Evolutionary conservation across 2,329 filamentous ascomycete genomes (phyloP), one percentile per base, ranked within the genome.

Genomic region (Claviceps pusilla): DNA sequence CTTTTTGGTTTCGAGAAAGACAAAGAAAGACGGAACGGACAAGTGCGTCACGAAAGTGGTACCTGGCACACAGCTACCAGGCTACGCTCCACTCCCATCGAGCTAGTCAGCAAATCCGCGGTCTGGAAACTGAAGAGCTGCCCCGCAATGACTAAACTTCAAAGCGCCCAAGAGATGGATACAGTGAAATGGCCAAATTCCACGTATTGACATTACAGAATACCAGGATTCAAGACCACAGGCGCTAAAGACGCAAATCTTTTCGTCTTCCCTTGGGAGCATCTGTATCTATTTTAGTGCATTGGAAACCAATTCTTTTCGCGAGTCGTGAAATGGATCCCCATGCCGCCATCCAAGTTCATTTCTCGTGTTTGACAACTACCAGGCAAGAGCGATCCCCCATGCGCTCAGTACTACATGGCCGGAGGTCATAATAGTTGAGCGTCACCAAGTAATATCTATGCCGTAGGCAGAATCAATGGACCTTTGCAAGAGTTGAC

Each of bases 41-140:
- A 39, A 41, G 24, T 50, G 46, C 52, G 52, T 54, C 52, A 54
- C 52, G 46, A 19, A 31, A 7, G 12, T n/a, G 10, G 43, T 45
- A 45, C 43, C 43, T 45, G 43, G 43, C n/a, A 16, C 9, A 41
- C 41, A 45, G 28, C 45, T 28, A 29, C 45, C 28, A 47, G 45
- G 45, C 28, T 16, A 14, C 46, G 46, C 46, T 24, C 45, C 45
- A 47, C 45, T 47, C 45, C 45, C 19, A 46, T 47, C 45, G 45
- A 47, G 39, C 39, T 41, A n/a, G 39, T 41, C 39, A 41, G 39
- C 39, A 41, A n/a, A 41, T 41, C 39, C 14, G 14, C 9, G 16
- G 29, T 39, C 50, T 19, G 19, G 14, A 28, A 14, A 51, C 16
- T 7, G 14, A 41, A n/a, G 39, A 28, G n/a, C 24, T 7, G 51